Evolutionary conservation across 2,329 filamentous ascomycete genomes (phyloP).

Genomic region (Epichloe gansuensis): DNA sequence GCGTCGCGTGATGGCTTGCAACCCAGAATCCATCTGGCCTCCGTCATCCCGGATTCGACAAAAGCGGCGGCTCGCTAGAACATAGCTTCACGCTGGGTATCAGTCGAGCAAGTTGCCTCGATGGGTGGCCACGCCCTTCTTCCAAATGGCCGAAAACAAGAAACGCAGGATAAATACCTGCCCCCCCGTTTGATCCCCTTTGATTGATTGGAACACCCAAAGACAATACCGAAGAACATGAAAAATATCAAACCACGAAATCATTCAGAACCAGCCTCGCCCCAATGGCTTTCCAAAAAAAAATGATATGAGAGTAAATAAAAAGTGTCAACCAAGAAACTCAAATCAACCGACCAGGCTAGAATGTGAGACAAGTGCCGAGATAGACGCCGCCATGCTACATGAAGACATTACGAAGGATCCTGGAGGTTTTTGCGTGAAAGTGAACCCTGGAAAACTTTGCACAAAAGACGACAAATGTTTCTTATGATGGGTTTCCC

Average conservation of each 20-base stretch:
- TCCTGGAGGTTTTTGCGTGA: slow-evolving; percentile 11
- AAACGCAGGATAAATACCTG: slow-evolving; percentile 5
- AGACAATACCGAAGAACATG: slow-evolving; percentile 5
- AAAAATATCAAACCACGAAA: not conserved
- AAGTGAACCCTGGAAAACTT: not conserved
- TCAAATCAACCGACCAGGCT: not conserved
- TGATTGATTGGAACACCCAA: not conserved
- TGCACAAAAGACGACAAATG: not conserved
- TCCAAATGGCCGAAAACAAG: not conserved
- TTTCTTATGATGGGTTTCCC: slow-evolving; percentile 25
- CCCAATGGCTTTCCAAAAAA: slow-evolving; percentile 7
- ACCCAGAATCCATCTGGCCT: not conserved
- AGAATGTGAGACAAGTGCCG: slow-evolving; percentile 11
- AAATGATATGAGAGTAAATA: slow-evolving; percentile 9
- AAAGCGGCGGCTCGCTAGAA: not conserved
- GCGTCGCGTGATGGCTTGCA: not conserved
- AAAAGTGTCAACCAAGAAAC: slow-evolving; percentile 5
- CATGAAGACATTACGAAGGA: slow-evolving; percentile 20
- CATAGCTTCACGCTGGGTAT: slow-evolving; percentile 8
- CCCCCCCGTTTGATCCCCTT: not conserved
- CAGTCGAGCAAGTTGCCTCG: slow-evolving; percentile 6
- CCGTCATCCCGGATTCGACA: slow-evolving; percentile 3
- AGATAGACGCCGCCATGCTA: slow-evolving; percentile 24
- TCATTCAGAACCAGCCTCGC: not conserved
- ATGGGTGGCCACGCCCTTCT: not conserved